Percentiles rank a stretch among this genome's conserved stretches.
phyloP scores from a whole-genome alignment of 1,139 yeast genomes.

The Zygotorulaspora mrakii region DNA sequence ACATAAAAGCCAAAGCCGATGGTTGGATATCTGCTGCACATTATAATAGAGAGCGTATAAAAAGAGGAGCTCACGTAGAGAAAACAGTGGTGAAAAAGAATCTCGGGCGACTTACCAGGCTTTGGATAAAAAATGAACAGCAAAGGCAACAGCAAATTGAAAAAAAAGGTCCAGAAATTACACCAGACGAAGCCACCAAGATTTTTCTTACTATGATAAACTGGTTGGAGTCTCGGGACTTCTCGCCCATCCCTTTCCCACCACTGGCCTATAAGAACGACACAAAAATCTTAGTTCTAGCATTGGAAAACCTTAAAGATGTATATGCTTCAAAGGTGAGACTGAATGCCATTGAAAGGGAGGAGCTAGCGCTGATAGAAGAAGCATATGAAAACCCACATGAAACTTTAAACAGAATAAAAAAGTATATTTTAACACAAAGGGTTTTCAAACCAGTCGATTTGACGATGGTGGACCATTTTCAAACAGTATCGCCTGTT shows the following conservation, averaged over 20 bases:
- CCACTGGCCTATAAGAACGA: constrained; percentile 91
- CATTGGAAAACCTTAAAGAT: constrained; percentile 84
- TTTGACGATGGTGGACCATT: constrained; percentile 88
- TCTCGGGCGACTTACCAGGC: constrained; percentile 81
- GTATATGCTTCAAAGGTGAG: constrained; percentile 79
- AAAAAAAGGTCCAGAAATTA: constrained; percentile 81
- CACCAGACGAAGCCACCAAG: constrained; percentile 85
- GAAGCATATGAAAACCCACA: constrained; percentile 97
- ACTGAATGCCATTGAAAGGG: constrained; percentile 81
- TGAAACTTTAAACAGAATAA: constrained; percentile 80
- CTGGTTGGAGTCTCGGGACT: constrained; percentile 86
- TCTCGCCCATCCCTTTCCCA: constrained; percentile 90
- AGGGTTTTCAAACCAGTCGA: constrained; percentile 89
- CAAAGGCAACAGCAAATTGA: constrained; percentile 78
- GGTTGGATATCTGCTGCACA: constrained; percentile 96
- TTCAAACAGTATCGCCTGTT: constrained; percentile 79
- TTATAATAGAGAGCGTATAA: constrained; percentile 82
- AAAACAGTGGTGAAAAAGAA: constrained; percentile 92
- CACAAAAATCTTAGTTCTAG: constrained; percentile 81
- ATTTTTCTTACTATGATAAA: constrained; percentile 83
- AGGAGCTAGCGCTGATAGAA: constrained; percentile 88
- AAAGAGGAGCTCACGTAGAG: constrained; percentile 85
- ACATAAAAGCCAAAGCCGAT: constrained; percentile 92
- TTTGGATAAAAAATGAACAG: constrained; percentile 92
- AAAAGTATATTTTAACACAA: constrained; percentile 78